Conservation (phyloP, 331 rosid species). For the Cucumis variabilis region DNA sequence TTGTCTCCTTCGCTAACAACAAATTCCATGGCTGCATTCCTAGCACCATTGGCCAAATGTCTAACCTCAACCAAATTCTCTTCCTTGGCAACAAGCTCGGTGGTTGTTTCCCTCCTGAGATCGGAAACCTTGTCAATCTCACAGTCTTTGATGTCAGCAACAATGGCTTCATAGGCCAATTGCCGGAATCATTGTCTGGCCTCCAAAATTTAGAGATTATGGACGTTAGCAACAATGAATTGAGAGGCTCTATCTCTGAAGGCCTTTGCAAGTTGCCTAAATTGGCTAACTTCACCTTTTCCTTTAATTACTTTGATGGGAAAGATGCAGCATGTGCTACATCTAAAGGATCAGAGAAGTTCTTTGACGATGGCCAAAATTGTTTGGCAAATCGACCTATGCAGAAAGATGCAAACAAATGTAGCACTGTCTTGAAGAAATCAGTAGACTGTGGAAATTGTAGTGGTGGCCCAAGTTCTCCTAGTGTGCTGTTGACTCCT, state of each 20-base stretch:
- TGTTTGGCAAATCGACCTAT: background rate
- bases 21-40: constrained; percentile 28
- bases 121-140: background rate
- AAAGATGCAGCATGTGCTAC: background rate
- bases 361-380: background rate
- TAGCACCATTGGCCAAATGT: background rate
- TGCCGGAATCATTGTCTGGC: background rate
- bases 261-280: constrained; percentile 18
- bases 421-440: background rate
- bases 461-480: background rate
- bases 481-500: background rate
- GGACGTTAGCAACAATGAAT: background rate
- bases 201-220: background rate
- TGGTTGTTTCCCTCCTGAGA: constrained; percentile 20
- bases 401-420: background rate
- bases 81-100: background rate
- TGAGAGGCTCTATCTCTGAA: background rate
- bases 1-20: constrained; percentile 16
- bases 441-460: constrained; percentile 1
- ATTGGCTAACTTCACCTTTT: background rate
- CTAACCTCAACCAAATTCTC: background rate
- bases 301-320: background rate
- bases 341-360: background rate
- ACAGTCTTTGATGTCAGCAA: background rate
- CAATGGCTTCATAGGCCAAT: background rate